Evolutionary conservation across 208 protist species (phyloP), one percentile per base, ranked within the genome.

Genomic region (Jaenimonas drosophilae): DNA sequence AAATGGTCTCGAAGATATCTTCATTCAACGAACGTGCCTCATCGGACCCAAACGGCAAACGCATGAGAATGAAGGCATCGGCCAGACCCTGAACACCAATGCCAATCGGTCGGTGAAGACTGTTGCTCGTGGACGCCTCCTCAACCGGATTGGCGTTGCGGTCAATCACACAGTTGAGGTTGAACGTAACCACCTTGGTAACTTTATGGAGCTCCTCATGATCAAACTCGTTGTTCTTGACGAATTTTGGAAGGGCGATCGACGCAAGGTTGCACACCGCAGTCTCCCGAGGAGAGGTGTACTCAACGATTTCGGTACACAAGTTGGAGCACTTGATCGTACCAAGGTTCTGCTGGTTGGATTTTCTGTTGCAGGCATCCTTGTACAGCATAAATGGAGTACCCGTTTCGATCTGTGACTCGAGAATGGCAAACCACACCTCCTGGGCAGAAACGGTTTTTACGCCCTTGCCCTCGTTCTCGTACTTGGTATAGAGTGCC

Each of bases 1-100:
- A 99, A 48, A 99, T 98, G 16, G 97, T 99, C 70, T 99, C 98
- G 54, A 99, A 99, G 64, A 99, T 99, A 16, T 97, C 85, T 32
- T 87, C 72, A 75, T 99, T 99, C 9, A 99, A 59, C 17, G 53
- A 46, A 43, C 75, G 70, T 1, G 98, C 97, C 59, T 91, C 92
- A 4, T 48, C 26, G 33, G 54, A 81, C 9, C 96, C 94, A 46
- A 99, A 99, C 7, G 98, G 95, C 24, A 97, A 38, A 26, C 95
- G 76, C 61, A 99, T 56, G 27, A 84, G 40, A 42, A 97, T 88
- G 63, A 99, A 99, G 20, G 93, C 74, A 70, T 99, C 98, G 0
- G 98, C 98, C 4, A 99, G 81, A 41, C 98, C 98, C 67, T 99
- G 97, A 24, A 99, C 96, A 37, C 98, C 98, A 30, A 99, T 53